Conservation (phyloP, 2,329 filamentous ascomycete species). For the Aspergillus clavatus region DNA sequence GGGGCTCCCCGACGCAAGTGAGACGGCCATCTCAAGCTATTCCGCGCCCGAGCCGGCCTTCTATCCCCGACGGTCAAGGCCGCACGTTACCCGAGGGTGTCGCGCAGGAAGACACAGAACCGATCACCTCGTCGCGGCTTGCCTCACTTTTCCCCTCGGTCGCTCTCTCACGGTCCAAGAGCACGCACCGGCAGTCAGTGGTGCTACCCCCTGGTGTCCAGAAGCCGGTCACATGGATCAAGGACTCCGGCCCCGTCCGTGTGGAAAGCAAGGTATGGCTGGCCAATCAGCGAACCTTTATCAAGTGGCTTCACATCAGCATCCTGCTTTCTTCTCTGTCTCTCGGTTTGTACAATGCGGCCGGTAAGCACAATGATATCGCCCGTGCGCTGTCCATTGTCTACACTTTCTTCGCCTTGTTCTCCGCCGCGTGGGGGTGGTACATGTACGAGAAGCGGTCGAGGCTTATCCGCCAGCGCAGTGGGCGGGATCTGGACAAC, state of each 20-base stretch:
- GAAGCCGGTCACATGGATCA: conserved; percentile 82
- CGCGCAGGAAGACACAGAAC: conserved; percentile 23
- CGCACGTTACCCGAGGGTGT: conserved; percentile 16
- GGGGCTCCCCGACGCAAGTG: conserved; percentile 19
- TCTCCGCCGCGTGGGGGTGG: conserved; percentile 84
- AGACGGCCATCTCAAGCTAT: conserved; percentile 24
- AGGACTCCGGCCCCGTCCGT: conserved; percentile 84
- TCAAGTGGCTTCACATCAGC: conserved; percentile 97
- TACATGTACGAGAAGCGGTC: conserved; percentile 71
- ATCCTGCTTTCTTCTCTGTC: conserved; percentile 81
- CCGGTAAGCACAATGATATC: conserved; percentile 66
- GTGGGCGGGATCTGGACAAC: conserved; percentile 90
- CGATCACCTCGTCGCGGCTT: conserved; percentile 54
- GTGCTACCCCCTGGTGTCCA: conserved; percentile 80
- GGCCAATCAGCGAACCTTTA: conserved; percentile 94
- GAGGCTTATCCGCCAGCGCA: conserved; percentile 75
- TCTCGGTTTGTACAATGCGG: conserved; percentile 82
- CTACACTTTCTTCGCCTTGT: conserved; percentile 76
- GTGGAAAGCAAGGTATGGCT: conserved; percentile 99
- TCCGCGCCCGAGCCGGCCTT: conserved; percentile 17
- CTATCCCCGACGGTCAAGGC: conserved; percentile 40
- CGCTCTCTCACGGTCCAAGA: conserved; percentile 72
- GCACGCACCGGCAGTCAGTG: conserved; percentile 46
- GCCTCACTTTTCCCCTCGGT: conserved; percentile 75
- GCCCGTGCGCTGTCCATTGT: conserved; percentile 74